Conservation (phyloP, 2,329 filamentous ascomycete genomes). For the Alternaria burnsii region DNA sequence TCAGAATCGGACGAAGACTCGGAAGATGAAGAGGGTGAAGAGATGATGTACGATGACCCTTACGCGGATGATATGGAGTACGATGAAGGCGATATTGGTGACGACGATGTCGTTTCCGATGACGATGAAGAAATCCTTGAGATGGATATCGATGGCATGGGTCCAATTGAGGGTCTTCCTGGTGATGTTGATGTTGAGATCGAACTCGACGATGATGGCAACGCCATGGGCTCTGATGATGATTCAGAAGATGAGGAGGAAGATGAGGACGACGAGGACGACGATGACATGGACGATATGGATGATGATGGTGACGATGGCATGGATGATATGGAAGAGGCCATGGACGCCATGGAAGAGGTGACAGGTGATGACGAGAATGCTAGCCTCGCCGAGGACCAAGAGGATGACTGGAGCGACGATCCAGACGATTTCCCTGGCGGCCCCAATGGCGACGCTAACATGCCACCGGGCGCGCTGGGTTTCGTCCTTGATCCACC, state of each 20-base stretch:
- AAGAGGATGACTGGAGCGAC: slow-evolving; percentile 55
- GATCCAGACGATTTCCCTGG: slow-evolving; percentile 57
- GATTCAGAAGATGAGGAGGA: slow-evolving; percentile 64
- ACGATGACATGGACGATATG: slow-evolving; percentile 55
- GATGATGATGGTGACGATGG: slow-evolving; percentile 50
- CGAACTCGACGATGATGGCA: slow-evolving; percentile 75
- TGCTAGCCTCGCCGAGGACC: slow-evolving; percentile 53
- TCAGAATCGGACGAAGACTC: slow-evolving; percentile 77
- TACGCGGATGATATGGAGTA: slow-evolving; percentile 93
- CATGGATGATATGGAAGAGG: slow-evolving; percentile 54
- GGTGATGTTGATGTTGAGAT: slow-evolving; percentile 82
- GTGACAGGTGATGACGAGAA: slow-evolving; percentile 59
- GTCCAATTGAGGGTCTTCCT: slow-evolving; percentile 70
- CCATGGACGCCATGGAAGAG: slow-evolving; percentile 49
- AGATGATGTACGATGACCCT: slow-evolving; percentile 84
- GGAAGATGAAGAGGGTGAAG: slow-evolving; percentile 70
- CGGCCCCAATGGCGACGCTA: slow-evolving; percentile 61
- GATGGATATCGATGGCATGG: slow-evolving; percentile 82
- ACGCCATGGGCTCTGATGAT: slow-evolving; percentile 66
- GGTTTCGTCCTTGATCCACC: slow-evolving; percentile 50
- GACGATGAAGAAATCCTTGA: slow-evolving; percentile 85
- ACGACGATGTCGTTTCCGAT: slow-evolving; percentile 80
- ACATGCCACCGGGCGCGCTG: slow-evolving; percentile 55
- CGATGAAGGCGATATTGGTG: slow-evolving; percentile 75
- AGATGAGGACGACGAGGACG: slow-evolving; percentile 62